Base-by-base conservation (phyloP, 2,329 filamentous ascomycete genomes). In the Chrysoporthe cubensis region DNA sequence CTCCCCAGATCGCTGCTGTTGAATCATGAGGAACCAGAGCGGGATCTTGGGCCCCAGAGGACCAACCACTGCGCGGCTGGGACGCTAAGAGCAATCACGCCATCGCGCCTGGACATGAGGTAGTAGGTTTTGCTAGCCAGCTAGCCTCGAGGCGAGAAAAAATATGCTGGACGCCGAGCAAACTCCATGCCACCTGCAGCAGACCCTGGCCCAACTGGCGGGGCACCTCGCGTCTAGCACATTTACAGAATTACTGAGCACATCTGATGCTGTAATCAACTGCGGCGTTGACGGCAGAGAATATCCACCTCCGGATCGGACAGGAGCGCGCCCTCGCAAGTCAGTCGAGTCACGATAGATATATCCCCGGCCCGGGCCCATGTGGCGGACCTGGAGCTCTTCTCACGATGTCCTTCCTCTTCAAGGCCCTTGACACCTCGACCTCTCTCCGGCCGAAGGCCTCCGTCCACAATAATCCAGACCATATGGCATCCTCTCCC, bases 401-500 rank as follows among this genome's bases (percentile, higher is more conserved):
- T 65, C 56, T 69, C 67, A 72, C 74, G 71, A 78, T 80, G 78
- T 75, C 76, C 54, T 80, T 78, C 74, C 74, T 79, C 71, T 76
- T 77, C 74, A 72, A 74, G 67, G 73, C 71, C 44, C 65, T 72
- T 42, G 67, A 70, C 59, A 68, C 67, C 54, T 67, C 65, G 69
- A 71, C 70, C 64, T 71, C 68, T 69, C 66, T 72, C 71, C 43
- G 63, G 42, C 63, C 54, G 18, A 65, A 65, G 63, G 63, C 66
- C 71, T 69, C 71, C 72, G 74, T 70, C 54, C 56, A 65, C 46
- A 66, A 59, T 44, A 57, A 71, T 71, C 71, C 75, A 71, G 71
- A 73, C 72, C 78, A 71, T 63, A 84, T 84, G 82, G 80, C 82
- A 37, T 65, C 65, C 68, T 76, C 76, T 76, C 73, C 74, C 73